Percentiles rank a stretch among this genome's conserved stretches.
phyloP scores from a whole-genome alignment of 148 eudicot species.

The Arbutus unedo region DNA sequence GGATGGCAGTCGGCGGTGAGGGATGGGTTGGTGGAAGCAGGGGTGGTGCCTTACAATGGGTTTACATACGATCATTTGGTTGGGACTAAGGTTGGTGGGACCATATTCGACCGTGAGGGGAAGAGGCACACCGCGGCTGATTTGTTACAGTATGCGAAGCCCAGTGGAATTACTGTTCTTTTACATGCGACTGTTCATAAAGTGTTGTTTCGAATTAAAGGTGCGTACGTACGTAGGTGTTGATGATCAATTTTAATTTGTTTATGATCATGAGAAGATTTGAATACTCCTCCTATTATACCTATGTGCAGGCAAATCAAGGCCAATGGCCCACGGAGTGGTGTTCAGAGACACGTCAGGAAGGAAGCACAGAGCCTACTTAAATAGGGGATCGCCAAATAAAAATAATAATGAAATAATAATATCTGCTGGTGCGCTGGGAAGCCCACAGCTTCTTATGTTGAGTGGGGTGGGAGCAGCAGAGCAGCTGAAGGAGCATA shows the following conservation, averaged over 20 bases:
- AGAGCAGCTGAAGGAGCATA: constrained; percentile 57
- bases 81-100: constrained; percentile 86
- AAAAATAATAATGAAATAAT: constrained; percentile 52
- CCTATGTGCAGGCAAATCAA: constrained; percentile 36
- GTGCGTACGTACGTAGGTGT: constrained; percentile 11
- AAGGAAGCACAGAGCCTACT: constrained; percentile 50
- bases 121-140: constrained; percentile 78
- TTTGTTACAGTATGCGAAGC: constrained; percentile 54
- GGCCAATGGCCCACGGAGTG: constrained; percentile 70
- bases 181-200: constrained; percentile 68
- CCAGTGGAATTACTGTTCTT: constrained; percentile 46
- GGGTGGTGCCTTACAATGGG: constrained; percentile 67
- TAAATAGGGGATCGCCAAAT: constrained; percentile 31
- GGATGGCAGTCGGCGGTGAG: constrained; percentile 78
- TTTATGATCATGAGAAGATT: no score
- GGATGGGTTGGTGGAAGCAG: constrained; percentile 60
- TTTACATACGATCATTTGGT: constrained; percentile 68
- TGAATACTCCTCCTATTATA: no score
- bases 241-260: no score
- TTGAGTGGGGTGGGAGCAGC: constrained; percentile 81
- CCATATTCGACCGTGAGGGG: constrained; percentile 59
- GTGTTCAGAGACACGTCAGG: constrained; percentile 58
- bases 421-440: constrained; percentile 75
- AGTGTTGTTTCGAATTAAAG: constrained; percentile 53
- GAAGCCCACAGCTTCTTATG: constrained; percentile 91